These are phyloP conservation scores for Diplocarpon mali DNA, from an alignment of 2,329 filamentous ascomycete species.

Conservation along the genomic window DNA sequence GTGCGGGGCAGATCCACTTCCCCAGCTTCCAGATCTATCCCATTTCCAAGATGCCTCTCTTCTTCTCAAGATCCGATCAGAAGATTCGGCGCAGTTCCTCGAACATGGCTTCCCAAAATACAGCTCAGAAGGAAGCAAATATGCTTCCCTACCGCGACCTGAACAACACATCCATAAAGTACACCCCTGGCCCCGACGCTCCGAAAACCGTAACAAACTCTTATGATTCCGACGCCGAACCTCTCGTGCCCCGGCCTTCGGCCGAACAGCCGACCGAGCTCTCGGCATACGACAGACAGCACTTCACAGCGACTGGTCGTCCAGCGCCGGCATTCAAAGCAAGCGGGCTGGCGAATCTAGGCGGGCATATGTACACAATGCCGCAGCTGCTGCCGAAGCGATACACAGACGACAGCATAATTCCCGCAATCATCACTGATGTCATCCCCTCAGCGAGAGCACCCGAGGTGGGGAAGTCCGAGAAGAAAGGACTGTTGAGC, in stretches of 20 bases:
- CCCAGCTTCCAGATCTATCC: too few species aligned
- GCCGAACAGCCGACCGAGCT: not conserved
- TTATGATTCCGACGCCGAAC: slow-evolving; percentile 22
- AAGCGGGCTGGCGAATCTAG: slow-evolving; percentile 7
- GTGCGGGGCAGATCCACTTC: too few species aligned
- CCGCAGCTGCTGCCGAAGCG: slow-evolving; percentile 20
- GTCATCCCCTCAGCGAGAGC: slow-evolving; percentile 3
- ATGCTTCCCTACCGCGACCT: slow-evolving; percentile 15
- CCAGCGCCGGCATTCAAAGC: slow-evolving; percentile 16
- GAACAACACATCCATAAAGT: slow-evolving; percentile 10
- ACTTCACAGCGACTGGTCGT: slow-evolving; percentile 22
- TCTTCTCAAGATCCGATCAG: not conserved
- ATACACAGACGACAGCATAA: slow-evolving; percentile 25
- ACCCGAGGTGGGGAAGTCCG: not conserved
- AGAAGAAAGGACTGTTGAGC: slow-evolving; percentile 5
- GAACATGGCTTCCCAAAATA: slow-evolving; percentile 1
- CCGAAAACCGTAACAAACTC: not conserved
- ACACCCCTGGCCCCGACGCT: not conserved
- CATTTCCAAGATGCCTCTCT: not conserved
- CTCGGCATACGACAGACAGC: slow-evolving; percentile 8
- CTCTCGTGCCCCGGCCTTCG: slow-evolving; percentile 9
- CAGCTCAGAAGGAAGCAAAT: not conserved
- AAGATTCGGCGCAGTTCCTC: slow-evolving; percentile 1
- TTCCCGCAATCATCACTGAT: slow-evolving; percentile 22
- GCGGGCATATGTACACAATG: slow-evolving; percentile 13